phyloP scores from a whole-genome alignment of 129 eudicot species.

The Artemisia annua region DNA sequence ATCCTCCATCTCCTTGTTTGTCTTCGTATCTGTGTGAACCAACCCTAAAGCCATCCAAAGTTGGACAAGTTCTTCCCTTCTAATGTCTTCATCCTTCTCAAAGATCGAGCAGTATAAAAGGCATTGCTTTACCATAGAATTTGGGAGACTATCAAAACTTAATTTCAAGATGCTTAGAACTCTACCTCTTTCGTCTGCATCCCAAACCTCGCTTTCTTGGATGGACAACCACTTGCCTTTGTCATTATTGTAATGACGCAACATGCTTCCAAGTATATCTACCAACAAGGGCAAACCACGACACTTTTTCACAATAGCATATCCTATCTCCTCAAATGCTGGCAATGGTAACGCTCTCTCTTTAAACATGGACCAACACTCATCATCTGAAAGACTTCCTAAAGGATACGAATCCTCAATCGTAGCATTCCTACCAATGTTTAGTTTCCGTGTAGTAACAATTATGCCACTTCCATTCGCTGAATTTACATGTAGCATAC shows the following conservation, averaged over 20 bases:
- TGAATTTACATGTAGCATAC: background rate
- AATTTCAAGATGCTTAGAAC: no score
- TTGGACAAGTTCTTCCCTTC: no score
- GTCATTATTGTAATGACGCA: no score
- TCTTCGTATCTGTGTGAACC: background rate
- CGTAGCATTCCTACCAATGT: background rate
- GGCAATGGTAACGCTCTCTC: background rate
- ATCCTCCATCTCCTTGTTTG: background rate
- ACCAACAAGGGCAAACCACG: background rate
- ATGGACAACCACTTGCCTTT: background rate
- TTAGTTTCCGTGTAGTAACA: conserved; percentile 5
- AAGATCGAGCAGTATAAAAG: background rate
- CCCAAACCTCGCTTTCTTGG: background rate
- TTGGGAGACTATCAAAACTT: no score
- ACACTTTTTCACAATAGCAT: background rate
- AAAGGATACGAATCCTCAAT: background rate
- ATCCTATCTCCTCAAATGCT: background rate
- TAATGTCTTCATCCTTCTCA: background rate
- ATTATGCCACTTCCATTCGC: background rate
- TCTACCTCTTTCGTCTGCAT: background rate
- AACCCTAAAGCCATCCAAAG: no score
- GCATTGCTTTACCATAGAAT: no score
- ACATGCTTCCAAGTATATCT: background rate
- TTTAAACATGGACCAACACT: conserved; percentile 1
- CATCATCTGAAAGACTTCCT: background rate